phyloP scores from a whole-genome alignment of 139 green algal species.

The Picochlorum sp. region DNA sequence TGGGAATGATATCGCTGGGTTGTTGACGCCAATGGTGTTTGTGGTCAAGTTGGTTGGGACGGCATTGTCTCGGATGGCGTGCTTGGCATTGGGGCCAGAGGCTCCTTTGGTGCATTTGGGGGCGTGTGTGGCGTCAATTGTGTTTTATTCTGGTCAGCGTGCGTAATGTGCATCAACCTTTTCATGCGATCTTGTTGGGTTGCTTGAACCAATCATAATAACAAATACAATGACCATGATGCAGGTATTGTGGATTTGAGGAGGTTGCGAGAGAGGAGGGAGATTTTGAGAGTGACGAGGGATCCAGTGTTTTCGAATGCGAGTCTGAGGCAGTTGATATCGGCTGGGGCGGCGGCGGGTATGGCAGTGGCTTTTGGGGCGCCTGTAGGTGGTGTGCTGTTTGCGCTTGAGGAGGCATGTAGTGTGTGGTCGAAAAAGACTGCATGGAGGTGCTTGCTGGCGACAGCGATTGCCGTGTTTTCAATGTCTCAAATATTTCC shows the following conservation, averaged over 20 bases:
- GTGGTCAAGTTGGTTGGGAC: conserved; percentile 22
- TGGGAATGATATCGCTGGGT: conserved; percentile 37
- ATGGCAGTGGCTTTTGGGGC: conserved; percentile 77
- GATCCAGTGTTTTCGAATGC: conserved; percentile 26
- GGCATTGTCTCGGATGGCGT: conserved; percentile 26
- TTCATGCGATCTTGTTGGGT: too few relatives aligned
- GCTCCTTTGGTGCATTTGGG: conserved; percentile 87
- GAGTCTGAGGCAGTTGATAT: conserved; percentile 79
- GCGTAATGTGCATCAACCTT: not conserved
- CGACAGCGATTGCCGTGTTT: conserved; percentile 53
- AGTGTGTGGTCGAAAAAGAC: conserved; percentile 65
- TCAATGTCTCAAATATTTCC: conserved; percentile 44
- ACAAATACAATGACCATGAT: not conserved
- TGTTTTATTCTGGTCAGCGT: conserved; percentile 22
- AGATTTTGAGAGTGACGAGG: not conserved
- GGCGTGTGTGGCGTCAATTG: conserved; percentile 60
- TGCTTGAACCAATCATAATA: too few relatives aligned
- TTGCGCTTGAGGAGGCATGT: conserved; percentile 81
- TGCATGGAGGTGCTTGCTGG: conserved; percentile 80
- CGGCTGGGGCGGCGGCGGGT: conserved; percentile 68
- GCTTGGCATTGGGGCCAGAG: conserved; percentile 49
- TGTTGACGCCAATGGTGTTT: conserved; percentile 27
- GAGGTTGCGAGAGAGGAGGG: not conserved
- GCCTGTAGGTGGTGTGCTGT: conserved; percentile 87
- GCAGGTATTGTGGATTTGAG: conserved; percentile 2